Conservation (phyloP, 2,329 filamentous ascomycete species). For the Botrytis porri region DNA sequence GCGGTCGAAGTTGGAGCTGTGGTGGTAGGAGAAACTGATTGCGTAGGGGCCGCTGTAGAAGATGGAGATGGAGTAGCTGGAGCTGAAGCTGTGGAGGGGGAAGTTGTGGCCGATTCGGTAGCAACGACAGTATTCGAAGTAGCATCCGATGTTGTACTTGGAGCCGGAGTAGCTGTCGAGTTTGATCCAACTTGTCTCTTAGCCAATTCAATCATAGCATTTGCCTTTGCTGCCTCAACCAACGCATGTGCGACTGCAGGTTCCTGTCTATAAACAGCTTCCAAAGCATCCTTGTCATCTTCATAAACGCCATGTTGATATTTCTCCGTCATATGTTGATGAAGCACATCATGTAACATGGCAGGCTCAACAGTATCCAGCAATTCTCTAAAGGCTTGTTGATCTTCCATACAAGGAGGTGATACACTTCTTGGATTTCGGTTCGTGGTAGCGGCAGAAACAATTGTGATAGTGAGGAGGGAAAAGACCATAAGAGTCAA, state of each 20-base stretch:
- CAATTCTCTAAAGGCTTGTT: conserved; percentile 50
- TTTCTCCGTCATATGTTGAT: conserved; percentile 58
- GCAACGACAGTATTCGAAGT: conserved; percentile 15
- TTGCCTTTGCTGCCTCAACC: conserved; percentile 52
- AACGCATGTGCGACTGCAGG: conserved; percentile 60
- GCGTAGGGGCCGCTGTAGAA: neutral
- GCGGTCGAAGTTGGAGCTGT: neutral
- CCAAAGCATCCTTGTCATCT: conserved; percentile 60
- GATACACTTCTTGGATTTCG: conserved; percentile 20
- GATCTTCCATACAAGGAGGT: conserved; percentile 24
- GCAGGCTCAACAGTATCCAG: conserved; percentile 56
- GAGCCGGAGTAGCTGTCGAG: conserved; percentile 12
- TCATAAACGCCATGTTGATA: conserved; percentile 68
- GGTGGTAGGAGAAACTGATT: neutral
- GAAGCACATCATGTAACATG: conserved; percentile 64
- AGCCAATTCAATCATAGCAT: conserved; percentile 45
- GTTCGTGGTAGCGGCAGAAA: conserved; percentile 36
- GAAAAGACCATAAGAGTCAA: conserved; percentile 38
- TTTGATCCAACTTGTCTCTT: conserved; percentile 50
- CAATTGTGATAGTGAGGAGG: conserved; percentile 40
- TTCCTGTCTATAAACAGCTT: conserved; percentile 60
- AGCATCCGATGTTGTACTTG: neutral
- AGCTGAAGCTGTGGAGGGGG: neutral
- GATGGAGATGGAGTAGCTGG: conserved; percentile 15
- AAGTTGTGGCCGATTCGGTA: neutral